Evolutionary conservation across 2,329 filamentous ascomycete genomes (phyloP), one percentile per base, ranked within the genome.

Genomic region (Ascochyta rabiei): DNA sequence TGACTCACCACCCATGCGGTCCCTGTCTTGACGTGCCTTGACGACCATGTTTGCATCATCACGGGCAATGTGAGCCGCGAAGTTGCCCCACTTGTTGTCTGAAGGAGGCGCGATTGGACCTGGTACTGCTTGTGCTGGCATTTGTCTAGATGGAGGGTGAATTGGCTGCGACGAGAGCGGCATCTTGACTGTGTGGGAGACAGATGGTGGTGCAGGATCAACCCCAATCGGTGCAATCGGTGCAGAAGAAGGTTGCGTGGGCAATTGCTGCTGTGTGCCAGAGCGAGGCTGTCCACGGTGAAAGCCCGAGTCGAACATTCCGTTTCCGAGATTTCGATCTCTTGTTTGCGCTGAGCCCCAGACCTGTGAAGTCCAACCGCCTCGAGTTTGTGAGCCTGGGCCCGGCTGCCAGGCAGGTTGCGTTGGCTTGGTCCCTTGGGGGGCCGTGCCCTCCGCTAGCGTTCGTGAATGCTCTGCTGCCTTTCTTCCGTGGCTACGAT

Each of bases 291-390:
- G 75, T 16, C 81, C 71, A 39, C 79, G 78, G 24, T 80, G 81
- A 46, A 88, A 79, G 61, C 86, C 84, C 12, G 84, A 81, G 52
- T 84, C 86, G 66, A 93, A 93, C 0, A 89, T 91, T 38, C 89
- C 89, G 70, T 93, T 93, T 3, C 89, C 89, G 18, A 93, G 85
- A 10, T 85, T 86, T 48, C 86, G 83, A 61, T 90, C 86, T 63
- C 84, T 87, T 49, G 85, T 56, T 54, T 69, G 85, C n/a, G 86
- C 87, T 38, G 88, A 85, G 16, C 86, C 89, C 89, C 89, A 93
- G 16, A 92, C 87, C 68, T 88, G 90, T 42, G 68, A 69, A 24
- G 63, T 65, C 71, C 71, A 73, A 49, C 63, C 55, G 31, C 40
- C 46, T 41, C 66, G 63, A 53, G 64, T 57, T 45, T 67, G 68